Evolutionary conservation across 2,329 filamentous ascomycete species (phyloP).

Genomic region (Calonectria crousiana): DNA sequence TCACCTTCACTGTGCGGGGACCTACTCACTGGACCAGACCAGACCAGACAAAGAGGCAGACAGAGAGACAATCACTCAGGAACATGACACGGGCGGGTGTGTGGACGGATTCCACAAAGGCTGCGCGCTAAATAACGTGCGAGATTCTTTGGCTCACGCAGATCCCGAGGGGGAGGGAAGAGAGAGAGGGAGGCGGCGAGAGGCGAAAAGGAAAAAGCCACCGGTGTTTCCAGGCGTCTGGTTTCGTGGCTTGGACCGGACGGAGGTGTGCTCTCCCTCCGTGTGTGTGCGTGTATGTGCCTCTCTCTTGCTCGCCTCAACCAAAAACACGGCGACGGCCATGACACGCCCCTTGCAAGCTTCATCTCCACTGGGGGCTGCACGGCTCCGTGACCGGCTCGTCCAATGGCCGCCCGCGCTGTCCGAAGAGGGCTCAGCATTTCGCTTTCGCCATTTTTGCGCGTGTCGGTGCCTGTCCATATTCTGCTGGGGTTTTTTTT

Average conservation of each 20-base stretch:
- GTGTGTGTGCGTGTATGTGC: no score
- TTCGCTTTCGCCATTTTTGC: background rate
- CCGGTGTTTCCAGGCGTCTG: background rate
- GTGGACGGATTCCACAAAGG: background rate
- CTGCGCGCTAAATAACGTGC: conserved; percentile 30
- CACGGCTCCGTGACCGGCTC: background rate
- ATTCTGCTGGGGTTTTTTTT: background rate
- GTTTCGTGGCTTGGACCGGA: background rate
- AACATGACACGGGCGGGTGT: background rate
- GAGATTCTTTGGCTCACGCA: conserved; percentile 2
- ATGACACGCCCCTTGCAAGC: background rate
- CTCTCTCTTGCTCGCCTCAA: background rate
- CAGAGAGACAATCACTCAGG: no score
- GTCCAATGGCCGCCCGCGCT: background rate
- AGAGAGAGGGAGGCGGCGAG: no score
- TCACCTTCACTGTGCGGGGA: background rate
- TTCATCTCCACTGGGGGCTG: background rate
- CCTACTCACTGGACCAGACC: no score
- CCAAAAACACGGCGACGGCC: background rate
- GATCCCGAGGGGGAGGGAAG: background rate
- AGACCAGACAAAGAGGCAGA: no score
- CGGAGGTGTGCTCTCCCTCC: background rate
- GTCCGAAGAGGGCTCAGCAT: background rate
- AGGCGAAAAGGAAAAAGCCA: background rate
- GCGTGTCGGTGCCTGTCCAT: background rate